These are phyloP conservation scores for Orbilia oligospora DNA, from an alignment of 2,329 filamentous ascomycete species.

Conservation along the genomic window DNA sequence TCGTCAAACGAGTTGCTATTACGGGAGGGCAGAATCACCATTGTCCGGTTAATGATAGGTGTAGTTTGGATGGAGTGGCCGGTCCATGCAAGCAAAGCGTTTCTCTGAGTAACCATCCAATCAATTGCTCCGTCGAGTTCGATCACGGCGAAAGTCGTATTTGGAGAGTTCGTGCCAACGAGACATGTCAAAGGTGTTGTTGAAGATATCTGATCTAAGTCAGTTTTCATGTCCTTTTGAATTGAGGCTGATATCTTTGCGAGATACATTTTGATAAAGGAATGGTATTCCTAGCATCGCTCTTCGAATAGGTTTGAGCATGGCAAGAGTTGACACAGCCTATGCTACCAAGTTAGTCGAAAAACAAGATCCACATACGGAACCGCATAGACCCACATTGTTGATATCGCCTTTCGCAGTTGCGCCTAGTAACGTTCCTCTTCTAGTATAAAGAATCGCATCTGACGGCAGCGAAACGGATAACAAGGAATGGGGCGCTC, in stretches of 20 bases:
- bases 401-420: slow-evolving; percentile 86
- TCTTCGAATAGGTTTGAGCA: slow-evolving; percentile 86
- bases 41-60: slow-evolving; percentile 80
- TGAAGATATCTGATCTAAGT: slow-evolving; percentile 70
- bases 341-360: slow-evolving; percentile 66
- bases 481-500: slow-evolving; percentile 90
- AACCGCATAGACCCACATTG: slow-evolving; percentile 74
- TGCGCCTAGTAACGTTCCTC: slow-evolving; percentile 85
- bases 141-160: slow-evolving; percentile 87
- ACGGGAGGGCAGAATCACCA: slow-evolving; percentile 69
- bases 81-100: slow-evolving; percentile 94
- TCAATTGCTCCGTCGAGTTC: slow-evolving; percentile 94
- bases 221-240: background rate
- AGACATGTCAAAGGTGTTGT: slow-evolving; percentile 89
- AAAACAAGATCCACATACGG: slow-evolving; percentile 9
- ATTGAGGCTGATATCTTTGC: background rate
- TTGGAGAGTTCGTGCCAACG: slow-evolving; percentile 87
- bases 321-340: slow-evolving; percentile 88
- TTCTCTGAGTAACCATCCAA: slow-evolving; percentile 91
- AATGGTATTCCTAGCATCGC: slow-evolving; percentile 89
- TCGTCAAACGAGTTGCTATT: background rate
- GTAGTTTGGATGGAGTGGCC: slow-evolving; percentile 85
- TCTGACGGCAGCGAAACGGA: slow-evolving; percentile 94
- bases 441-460: slow-evolving; percentile 90
- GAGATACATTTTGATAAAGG: slow-evolving; percentile 80